Base-by-base conservation (phyloP, 1,284 basidiomycete species). In the Microbotryum intermedium region DNA sequence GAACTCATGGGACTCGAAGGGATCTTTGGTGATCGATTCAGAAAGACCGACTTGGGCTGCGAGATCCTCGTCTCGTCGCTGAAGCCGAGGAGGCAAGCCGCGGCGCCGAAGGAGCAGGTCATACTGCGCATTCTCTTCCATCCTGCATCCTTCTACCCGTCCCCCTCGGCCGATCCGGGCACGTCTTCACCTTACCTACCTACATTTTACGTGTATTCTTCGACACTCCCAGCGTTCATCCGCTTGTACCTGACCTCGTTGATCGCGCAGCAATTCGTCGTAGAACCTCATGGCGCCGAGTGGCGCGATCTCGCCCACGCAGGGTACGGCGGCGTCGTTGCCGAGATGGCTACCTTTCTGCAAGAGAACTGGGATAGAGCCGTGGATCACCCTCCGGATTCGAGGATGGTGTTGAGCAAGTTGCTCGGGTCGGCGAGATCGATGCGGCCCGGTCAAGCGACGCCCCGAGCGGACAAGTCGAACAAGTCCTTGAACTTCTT, bases 221-320 rank as follows among this genome's bases (percentile, higher is more conserved):
- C 76, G 0, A 81, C 81, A 0, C 77, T 88, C 7, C 83, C 92
- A 0, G 81, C 90, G 0, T 97, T 95, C 73, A 79, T 95, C 63
- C 84, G 89, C 39, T 81, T 97, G 0, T 84, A 94, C 69, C 79
- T 95, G 20, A 80, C 90, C n/a, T 81, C 83, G 3, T 78, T 79
- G 45, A 77, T 75, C 59, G 42, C 69, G 60, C 49, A 56, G 50
- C 50, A 64, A 49, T 60, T 65, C 65, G 64, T 39, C 21, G 34
- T 39, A 61, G 50, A 53, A 66, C 54, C 20, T 44, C 49, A 25
- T 53, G 66, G 75, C 18, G 79, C 78, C 3, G 80, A 82, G 54
- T 76, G 80, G 64, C 70, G 70, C 25, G 77, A 78, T 7, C 80
- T 88, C 28, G 72, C 84, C 21, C 82, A 86, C 63, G 73, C 78